Evolutionary conservation across 805 yeast species (phyloP).

Genomic region (Yarrowia phangngaensis): DNA sequence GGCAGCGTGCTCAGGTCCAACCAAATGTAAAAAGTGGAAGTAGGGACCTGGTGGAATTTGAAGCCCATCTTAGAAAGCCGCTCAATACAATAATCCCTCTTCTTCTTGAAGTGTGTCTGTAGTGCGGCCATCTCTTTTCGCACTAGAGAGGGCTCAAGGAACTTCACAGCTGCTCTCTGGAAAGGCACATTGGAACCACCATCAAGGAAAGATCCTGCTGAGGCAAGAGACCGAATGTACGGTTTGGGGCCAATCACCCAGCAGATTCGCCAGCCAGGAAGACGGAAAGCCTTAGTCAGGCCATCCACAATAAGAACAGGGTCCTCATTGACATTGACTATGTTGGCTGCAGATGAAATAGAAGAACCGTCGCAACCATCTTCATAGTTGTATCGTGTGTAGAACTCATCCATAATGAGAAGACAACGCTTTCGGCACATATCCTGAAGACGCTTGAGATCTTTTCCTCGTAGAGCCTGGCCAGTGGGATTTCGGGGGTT

Average conservation of each 20-base stretch:
- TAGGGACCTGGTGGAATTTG: slow-evolving; percentile 49
- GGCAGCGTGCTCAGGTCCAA: slow-evolving; percentile 54
- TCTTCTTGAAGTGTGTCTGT: slow-evolving; percentile 54
- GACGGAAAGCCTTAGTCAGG: slow-evolving; percentile 55
- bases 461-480: slow-evolving; percentile 47
- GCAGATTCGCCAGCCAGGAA: slow-evolving; percentile 63
- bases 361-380: slow-evolving; percentile 55
- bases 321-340: slow-evolving; percentile 54
- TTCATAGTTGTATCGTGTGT: slow-evolving; percentile 54
- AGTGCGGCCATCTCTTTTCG: slow-evolving; percentile 54
- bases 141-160: slow-evolving; percentile 50
- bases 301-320: slow-evolving; percentile 61
- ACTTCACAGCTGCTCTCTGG: slow-evolving; percentile 56
- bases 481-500: slow-evolving; percentile 66
- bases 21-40: slow-evolving; percentile 60
- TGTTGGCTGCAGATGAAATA: slow-evolving; percentile 49
- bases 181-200: slow-evolving; percentile 62
- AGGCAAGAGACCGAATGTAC: slow-evolving; percentile 51
- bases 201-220: slow-evolving; percentile 58
- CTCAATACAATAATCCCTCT: slow-evolving; percentile 52
- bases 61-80: slow-evolving; percentile 54
- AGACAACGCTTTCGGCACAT: slow-evolving; percentile 52
- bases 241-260: slow-evolving; percentile 63
- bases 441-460: slow-evolving; percentile 49
- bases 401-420: slow-evolving; percentile 61